Evolutionary conservation across 192 early-diverging fungal genomes (phyloP), one percentile per base, ranked within the genome.

Genomic region (Geranomyces michiganensis): DNA sequence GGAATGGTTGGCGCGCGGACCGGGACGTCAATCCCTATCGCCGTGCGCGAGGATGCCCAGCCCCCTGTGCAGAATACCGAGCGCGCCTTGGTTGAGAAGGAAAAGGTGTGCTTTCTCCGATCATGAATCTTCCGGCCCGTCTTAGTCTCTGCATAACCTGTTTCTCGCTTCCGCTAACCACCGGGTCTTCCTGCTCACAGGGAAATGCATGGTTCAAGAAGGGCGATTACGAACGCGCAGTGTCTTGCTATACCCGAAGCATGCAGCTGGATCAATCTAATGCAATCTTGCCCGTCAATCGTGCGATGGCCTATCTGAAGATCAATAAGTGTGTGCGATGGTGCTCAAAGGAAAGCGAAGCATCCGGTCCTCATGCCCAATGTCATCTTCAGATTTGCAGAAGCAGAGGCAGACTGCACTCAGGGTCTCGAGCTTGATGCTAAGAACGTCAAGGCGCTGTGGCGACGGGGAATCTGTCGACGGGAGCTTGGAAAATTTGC

Each of bases 301-400:
- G 92, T 24, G 92, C 94, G 1, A 90, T 94, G 90, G 90, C 91
- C 8, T 75, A 89, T 45, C 71, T 96, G 22, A 96, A 94, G 72
- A 67, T 92, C 22, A 71, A 88, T 10, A 80, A 79, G 82, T 91
- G 82, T 59, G 66, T 41, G 36, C 36, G 36, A 41, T 41, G 5
- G n/a, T n/a, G n/a, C n/a, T n/a, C n/a, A n/a, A n/a, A n/a, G n/a
- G n/a, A n/a, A n/a, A n/a, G n/a, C n/a, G n/a, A n/a, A n/a, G n/a
- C n/a, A n/a, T n/a, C n/a, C n/a, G n/a, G n/a, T n/a, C n/a, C n/a
- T n/a, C n/a, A n/a, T n/a, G n/a, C 10, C 10, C 5, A 10, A 10
- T 41, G 3, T 41, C 10, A 10, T 10, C 10, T 41, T 10, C 10
- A 90, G 89, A 31, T 91, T 73, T 56, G 56, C 62, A 3, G 79